Percentiles rank a stretch among this genome's conserved stretches.
phyloP scores from a whole-genome alignment of 768 basidiomycete species.

The Tylopilus felleus region DNA sequence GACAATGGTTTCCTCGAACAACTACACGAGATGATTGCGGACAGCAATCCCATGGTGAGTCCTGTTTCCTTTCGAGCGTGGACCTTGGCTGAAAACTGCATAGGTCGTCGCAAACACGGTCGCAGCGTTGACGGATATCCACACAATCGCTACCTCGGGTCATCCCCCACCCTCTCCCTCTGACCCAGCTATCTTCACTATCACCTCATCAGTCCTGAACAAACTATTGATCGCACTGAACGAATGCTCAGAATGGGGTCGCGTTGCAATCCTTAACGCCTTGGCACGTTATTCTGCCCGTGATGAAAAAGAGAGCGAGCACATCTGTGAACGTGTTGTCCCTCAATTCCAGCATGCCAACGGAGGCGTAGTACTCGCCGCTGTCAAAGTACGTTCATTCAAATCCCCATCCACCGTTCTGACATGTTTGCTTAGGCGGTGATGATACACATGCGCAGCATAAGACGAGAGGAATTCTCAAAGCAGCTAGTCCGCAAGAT shows the following conservation, averaged over 20 bases:
- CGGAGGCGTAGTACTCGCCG: slow-evolving; percentile 93
- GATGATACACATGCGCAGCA: slow-evolving; percentile 92
- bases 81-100: neutral
- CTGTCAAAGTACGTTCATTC: slow-evolving; percentile 68
- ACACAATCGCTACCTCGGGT: slow-evolving; percentile 56
- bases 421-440: slow-evolving; percentile 58
- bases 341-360: slow-evolving; percentile 99
- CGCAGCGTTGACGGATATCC: slow-evolving; percentile 89
- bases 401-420: neutral
- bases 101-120: slow-evolving; percentile 98
- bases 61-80: neutral
- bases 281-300: slow-evolving; percentile 77
- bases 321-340: slow-evolving; percentile 97
- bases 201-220: slow-evolving; percentile 79
- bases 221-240: slow-evolving; percentile 94
- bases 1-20: slow-evolving; percentile 93
- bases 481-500: slow-evolving; percentile 91
- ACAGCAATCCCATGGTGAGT: slow-evolving; percentile 94
- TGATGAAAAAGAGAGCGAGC: slow-evolving; percentile 95
- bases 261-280: slow-evolving; percentile 88
- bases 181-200: slow-evolving; percentile 69
- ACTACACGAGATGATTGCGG: slow-evolving; percentile 88
- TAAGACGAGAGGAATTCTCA: slow-evolving; percentile 76
- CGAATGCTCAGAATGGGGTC: slow-evolving; percentile 99
- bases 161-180: slow-evolving; percentile 51